Evolutionary conservation across 176 grass and related monocot genomes (phyloP).

Genomic region (Lolium perenne): DNA sequence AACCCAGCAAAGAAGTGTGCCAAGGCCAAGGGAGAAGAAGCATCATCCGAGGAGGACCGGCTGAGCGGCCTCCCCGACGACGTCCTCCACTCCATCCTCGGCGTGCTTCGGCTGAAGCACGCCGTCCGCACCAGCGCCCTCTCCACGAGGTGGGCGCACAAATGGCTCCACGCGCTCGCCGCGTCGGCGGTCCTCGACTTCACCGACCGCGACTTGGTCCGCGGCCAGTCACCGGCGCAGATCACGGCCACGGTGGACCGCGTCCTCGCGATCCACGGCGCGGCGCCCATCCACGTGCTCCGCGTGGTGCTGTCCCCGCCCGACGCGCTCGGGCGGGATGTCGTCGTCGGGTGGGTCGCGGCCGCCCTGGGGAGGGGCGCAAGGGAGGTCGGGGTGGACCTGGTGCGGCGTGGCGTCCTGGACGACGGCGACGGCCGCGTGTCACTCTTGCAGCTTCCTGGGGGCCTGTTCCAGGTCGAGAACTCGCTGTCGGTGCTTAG

Average conservation of each 20-base stretch:
- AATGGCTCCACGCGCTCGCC: slow-evolving; percentile 38
- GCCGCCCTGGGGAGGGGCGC: slow-evolving; percentile 45
- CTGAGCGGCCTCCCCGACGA: slow-evolving; percentile 65
- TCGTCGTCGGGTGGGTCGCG: slow-evolving; percentile 48
- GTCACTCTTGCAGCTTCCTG: slow-evolving; percentile 19
- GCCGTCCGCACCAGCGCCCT: slow-evolving; percentile 60
- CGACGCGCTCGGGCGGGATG: slow-evolving; percentile 18
- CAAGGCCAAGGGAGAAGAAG: not conserved
- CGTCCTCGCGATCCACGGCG: slow-evolving; percentile 56
- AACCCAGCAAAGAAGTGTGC: not conserved
- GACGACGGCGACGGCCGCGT: slow-evolving; percentile 22
- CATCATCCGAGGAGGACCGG: slow-evolving; percentile 37
- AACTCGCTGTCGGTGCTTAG: slow-evolving; percentile 48
- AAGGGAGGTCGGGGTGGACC: slow-evolving; percentile 53
- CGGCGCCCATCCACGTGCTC: slow-evolving; percentile 46
- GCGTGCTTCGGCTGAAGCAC: slow-evolving; percentile 45
- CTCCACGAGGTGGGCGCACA: slow-evolving; percentile 1
- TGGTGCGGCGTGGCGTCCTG: slow-evolving; percentile 20
- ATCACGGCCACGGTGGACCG: slow-evolving; percentile 35
- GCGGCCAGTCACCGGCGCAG: slow-evolving; percentile 41
- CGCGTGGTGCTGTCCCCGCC: slow-evolving; percentile 45
- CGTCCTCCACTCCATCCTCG: slow-evolving; percentile 61
- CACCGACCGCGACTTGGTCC: slow-evolving; percentile 45
- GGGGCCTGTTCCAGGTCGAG: slow-evolving; percentile 23
- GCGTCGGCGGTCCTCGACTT: slow-evolving; percentile 51